Evolutionary conservation across 371 early-diverging fungal species (phyloP), one percentile per base, ranked within the genome.

Genomic region (Rhizomucor pusillus): DNA sequence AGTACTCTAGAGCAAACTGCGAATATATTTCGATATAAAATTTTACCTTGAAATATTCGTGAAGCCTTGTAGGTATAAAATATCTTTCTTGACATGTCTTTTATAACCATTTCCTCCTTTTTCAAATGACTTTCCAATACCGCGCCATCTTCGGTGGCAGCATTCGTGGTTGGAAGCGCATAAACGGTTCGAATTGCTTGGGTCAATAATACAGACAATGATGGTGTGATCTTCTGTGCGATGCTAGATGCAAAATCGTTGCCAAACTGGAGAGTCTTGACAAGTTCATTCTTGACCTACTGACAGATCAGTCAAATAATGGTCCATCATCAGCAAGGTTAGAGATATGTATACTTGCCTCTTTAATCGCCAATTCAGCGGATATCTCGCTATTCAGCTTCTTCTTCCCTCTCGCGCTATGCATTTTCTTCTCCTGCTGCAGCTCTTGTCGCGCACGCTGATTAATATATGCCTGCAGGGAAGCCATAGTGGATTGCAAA

Each of bases 171-270:
- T 5, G 41, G 19, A 41, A 19, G 41, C 11, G 61, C 43, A 40
- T 66, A 66, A 4, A 66, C 59, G 2, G 59, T 48, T 14, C 55
- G 50, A 20, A 59, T 47, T 13, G 66, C 61, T 3, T 45, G 40
- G 4, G 24, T n/a, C 24, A 61, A 49, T 4, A 40, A 52, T 34
- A 60, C 57, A 7, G 19, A 47, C 61, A 66, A 58, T 5, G 61
- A 51, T 35, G 39, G 36, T 19, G 36, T 44, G 29, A 66, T 48
- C 7, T 43, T 44, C 18, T 50, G 46, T 0, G 60, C 58, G 10
- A 56, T 45, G 6, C 11, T 34, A 1, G 25, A 22, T 18, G 61
- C 66, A 52, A 66, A 57, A 13, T 20, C 57, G 12, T 14, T 13
- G 14, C 19, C 25, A 29, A 60, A n/a, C 5, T 50, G 39, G 18